A percentile compares a stretch with the other conserved stretches of the same genome.
Conservation (phyloP, 306 rosid species). For the Glycine latifolia region DNA sequence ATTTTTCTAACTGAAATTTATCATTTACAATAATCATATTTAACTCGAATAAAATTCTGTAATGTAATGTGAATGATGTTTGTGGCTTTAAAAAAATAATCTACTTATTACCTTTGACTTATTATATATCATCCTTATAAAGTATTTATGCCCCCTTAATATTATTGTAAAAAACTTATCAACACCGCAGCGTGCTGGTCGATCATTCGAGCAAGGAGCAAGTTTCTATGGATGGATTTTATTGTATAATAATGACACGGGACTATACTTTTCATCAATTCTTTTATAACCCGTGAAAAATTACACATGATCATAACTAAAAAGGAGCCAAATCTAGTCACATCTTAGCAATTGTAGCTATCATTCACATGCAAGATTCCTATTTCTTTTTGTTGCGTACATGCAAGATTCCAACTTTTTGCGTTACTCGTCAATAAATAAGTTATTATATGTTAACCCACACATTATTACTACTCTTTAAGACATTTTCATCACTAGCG, state of each 20-base stretch:
- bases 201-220: not conserved
- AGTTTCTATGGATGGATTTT: not conserved
- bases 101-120: too few relatives aligned
- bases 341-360: conserved; percentile 15
- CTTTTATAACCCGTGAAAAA: conserved; percentile 17
- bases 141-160: too few relatives aligned
- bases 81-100: too few relatives aligned
- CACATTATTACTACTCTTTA: not conserved
- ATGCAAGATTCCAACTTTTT: conserved; percentile 29
- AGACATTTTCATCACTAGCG: not conserved
- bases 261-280: not conserved
- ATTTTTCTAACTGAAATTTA: too few relatives aligned
- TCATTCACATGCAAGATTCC: conserved; percentile 45
- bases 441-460: conserved; percentile 11
- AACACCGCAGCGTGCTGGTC: not conserved
- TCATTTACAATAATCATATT: too few relatives aligned
- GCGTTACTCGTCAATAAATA: not conserved
- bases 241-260: not conserved
- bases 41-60: too few relatives aligned
- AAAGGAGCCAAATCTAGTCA: conserved; percentile 19
- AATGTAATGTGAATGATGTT: too few relatives aligned
- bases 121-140: too few relatives aligned
- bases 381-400: conserved; percentile 15
- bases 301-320: not conserved
- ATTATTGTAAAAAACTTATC: too few relatives aligned